These are phyloP conservation scores for Chlorociboria aeruginascens DNA, from an alignment of 495 filamentous ascomycete species.

Conservation along the genomic window DNA sequence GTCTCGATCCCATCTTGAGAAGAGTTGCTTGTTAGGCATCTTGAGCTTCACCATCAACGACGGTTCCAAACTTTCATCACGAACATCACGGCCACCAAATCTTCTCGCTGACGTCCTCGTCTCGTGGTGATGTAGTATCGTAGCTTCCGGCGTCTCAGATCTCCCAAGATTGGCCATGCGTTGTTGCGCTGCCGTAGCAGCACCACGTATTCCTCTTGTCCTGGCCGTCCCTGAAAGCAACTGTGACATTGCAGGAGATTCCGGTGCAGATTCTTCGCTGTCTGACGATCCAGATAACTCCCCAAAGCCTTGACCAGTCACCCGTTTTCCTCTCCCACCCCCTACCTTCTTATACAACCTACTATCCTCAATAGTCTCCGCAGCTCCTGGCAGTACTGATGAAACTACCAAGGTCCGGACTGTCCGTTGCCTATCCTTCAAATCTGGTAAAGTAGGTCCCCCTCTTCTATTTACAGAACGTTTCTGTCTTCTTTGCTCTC, in stretches of 20 bases:
- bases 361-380: constrained; percentile 64
- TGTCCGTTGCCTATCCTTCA: constrained; percentile 87
- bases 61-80: constrained; percentile 65
- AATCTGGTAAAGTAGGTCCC: constrained; percentile 86
- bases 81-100: constrained; percentile 32
- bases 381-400: constrained; percentile 78
- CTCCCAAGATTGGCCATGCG: constrained; percentile 65
- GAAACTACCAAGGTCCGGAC: constrained; percentile 87
- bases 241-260: constrained; percentile 68
- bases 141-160: constrained; percentile 78
- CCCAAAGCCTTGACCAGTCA: constrained; percentile 44
- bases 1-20: constrained; percentile 47
- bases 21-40: constrained; percentile 45
- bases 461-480: constrained; percentile 87
- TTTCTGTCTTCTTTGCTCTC: constrained; percentile 89
- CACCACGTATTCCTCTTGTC: constrained; percentile 77
- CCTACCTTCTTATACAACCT: constrained; percentile 62
- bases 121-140: constrained; percentile 58
- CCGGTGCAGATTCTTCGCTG: constrained; percentile 74
- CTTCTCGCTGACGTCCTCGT: constrained; percentile 52
- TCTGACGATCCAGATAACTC: constrained; percentile 84
- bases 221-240: constrained; percentile 67
- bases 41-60: constrained; percentile 59
- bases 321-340: constrained; percentile 44
- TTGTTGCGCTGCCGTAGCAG: constrained; percentile 69